These are phyloP conservation scores for Poteriospumella lacustris DNA, from an alignment of 108 stramenopile species.

Conservation along the genomic window DNA sequence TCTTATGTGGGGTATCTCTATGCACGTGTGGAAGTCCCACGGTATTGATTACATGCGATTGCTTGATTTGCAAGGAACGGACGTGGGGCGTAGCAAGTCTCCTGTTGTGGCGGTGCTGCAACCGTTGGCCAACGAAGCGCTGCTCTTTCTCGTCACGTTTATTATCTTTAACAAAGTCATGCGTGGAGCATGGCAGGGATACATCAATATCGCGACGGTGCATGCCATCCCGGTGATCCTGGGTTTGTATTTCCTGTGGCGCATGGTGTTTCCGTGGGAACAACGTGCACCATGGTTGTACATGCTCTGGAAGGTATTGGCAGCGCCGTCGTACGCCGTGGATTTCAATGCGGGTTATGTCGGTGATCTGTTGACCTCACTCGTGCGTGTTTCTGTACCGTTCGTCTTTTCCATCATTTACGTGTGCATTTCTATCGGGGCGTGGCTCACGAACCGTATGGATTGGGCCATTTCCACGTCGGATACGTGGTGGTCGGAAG, in stretches of 20 bases:
- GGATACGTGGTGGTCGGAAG: slow-evolving; percentile 16
- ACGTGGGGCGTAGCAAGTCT: slow-evolving; percentile 31
- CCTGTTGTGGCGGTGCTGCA: too few relatives aligned
- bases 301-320: not conserved
- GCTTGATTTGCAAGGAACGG: not conserved
- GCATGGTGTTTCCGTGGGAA: slow-evolving; percentile 32
- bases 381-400: slow-evolving; percentile 39
- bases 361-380: slow-evolving; percentile 45
- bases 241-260: slow-evolving; percentile 29
- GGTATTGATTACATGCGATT: slow-evolving; percentile 43
- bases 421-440: slow-evolving; percentile 27
- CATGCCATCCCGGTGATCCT: slow-evolving; percentile 41
- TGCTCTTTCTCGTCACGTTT: slow-evolving; percentile 40
- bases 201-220: slow-evolving; percentile 22
- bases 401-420: slow-evolving; percentile 40
- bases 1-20: slow-evolving; percentile 38
- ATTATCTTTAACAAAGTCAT: slow-evolving; percentile 49
- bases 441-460: slow-evolving; percentile 39
- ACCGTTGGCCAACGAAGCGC: too few relatives aligned
- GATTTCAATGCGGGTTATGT: slow-evolving; percentile 43
- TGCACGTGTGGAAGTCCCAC: slow-evolving; percentile 34
- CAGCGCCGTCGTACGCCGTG: slow-evolving; percentile 21
- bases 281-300: slow-evolving; percentile 33
- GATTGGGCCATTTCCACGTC: not conserved
- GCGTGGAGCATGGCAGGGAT: slow-evolving; percentile 28